A percentile compares a stretch with the other conserved stretches of the same genome.
Evolutionary conservation across 768 basidiomycete genomes (phyloP).

Genomic region (Candolleomyces eurysporus): DNA sequence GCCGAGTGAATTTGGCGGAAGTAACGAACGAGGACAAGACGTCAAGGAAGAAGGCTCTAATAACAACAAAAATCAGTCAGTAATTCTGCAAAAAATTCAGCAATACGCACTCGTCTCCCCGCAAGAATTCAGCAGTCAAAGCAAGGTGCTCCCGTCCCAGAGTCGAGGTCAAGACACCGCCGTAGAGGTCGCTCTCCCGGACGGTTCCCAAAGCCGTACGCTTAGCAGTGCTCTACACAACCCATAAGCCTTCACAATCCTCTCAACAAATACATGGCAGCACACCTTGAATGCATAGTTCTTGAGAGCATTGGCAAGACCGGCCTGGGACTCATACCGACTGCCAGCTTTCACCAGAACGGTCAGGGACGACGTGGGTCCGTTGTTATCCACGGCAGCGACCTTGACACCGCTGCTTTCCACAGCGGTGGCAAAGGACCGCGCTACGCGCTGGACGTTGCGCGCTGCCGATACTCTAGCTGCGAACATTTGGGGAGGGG

Average conservation of each 20-base stretch:
- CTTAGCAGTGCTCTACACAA: conserved; percentile 71
- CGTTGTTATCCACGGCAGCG: conserved; percentile 78
- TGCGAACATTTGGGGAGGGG: not conserved
- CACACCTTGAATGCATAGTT: conserved; percentile 99
- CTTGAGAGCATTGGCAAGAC: conserved; percentile 92
- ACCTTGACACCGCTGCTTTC: conserved; percentile 79
- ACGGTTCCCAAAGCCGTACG: conserved; percentile 88
- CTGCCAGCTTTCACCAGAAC: conserved; percentile 91
- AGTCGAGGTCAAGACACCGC: conserved; percentile 83
- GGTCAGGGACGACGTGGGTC: conserved; percentile 83
- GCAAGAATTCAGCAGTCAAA: conserved; percentile 91
- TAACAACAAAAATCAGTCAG: too few relatives aligned
- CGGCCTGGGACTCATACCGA: conserved; percentile 84
- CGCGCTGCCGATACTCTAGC: conserved; percentile 26
- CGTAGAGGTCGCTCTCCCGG: conserved; percentile 90
- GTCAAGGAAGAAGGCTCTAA: conserved; percentile 86
- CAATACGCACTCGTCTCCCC: conserved; percentile 88
- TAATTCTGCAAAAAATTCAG: not conserved
- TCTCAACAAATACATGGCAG: not conserved
- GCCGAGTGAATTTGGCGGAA: conserved; percentile 76
- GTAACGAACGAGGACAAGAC: conserved; percentile 82
- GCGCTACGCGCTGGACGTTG: conserved; percentile 50
- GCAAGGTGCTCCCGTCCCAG: conserved; percentile 89
- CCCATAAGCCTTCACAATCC: not conserved
- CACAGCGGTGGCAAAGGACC: conserved; percentile 79